These are phyloP conservation scores for Coelastrella sp. DNA, from an alignment of 139 green algal species.

Conservation along the genomic window DNA sequence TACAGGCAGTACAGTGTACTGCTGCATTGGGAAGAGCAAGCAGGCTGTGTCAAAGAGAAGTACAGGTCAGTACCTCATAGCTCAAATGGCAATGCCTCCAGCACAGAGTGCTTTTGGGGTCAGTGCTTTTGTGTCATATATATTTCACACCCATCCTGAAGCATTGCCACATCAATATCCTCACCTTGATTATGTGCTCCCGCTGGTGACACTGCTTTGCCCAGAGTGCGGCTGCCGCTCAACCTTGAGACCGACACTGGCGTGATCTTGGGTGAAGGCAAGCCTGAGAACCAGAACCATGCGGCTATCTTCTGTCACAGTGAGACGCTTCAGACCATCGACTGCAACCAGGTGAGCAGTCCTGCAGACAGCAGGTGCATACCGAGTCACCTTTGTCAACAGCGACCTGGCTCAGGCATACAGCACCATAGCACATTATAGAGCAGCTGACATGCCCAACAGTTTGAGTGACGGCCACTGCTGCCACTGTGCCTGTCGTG, in stretches of 20 bases:
- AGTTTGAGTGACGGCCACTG: too few relatives aligned
- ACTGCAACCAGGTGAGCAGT: slow-evolving; percentile 58
- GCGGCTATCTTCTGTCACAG: slow-evolving; percentile 84
- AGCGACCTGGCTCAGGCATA: too few relatives aligned
- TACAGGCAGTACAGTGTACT: slow-evolving; percentile 33
- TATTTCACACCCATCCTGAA: neutral
- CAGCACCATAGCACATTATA: too few relatives aligned
- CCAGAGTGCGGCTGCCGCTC: slow-evolving; percentile 54
- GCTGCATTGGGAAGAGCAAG: slow-evolving; percentile 9
- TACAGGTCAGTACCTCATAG: slow-evolving; percentile 6
- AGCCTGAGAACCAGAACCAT: slow-evolving; percentile 95
- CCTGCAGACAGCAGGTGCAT: slow-evolving; percentile 43
- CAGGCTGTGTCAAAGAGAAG: neutral
- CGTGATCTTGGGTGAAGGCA: slow-evolving; percentile 88
- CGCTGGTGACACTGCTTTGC: too few relatives aligned
- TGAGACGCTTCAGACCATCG: slow-evolving; percentile 65
- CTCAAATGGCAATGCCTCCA: too few relatives aligned
- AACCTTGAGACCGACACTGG: slow-evolving; percentile 61
- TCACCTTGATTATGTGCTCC: neutral
- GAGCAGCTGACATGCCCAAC: too few relatives aligned
- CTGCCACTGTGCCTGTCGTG: too few relatives aligned
- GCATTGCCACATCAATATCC: slow-evolving; percentile 3
- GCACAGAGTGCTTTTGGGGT: neutral
- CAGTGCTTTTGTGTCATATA: neutral
- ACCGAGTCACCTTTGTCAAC: too few relatives aligned